phyloP scores from a whole-genome alignment of 1,284 basidiomycete species.

The Sphaerobolus stellatus region DNA sequence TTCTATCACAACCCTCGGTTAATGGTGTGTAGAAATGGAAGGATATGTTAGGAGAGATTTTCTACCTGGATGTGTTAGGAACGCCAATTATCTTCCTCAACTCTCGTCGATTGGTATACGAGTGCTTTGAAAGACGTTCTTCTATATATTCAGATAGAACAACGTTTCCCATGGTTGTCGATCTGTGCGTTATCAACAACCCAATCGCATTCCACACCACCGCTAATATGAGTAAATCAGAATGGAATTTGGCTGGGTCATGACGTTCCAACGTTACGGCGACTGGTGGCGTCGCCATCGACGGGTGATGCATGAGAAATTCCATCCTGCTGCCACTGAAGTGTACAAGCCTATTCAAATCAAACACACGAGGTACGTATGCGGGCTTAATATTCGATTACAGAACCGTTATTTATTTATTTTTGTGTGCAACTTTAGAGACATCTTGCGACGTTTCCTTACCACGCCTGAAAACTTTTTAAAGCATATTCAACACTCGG shows the following conservation, averaged over 20 bases:
- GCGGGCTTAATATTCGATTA: no score
- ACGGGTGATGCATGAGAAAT: slow-evolving; percentile 36
- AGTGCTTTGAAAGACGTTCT: neutral
- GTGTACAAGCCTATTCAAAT: slow-evolving; percentile 32
- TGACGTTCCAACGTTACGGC: no score
- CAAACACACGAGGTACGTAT: slow-evolving; percentile 4
- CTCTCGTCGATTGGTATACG: neutral
- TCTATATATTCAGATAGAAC: neutral
- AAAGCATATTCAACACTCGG: neutral
- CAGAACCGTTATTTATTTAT: no score
- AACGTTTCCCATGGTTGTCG: neutral
- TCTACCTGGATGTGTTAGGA: neutral
- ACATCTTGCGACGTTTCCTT: neutral
- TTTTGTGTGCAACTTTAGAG: neutral
- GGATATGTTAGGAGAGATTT: neutral
- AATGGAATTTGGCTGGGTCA: no score
- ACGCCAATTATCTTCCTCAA: neutral
- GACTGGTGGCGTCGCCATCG: slow-evolving; percentile 41
- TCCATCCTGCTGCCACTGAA: slow-evolving; percentile 23
- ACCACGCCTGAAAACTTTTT: neutral
- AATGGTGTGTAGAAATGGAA: neutral
- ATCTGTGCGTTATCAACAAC: no score
- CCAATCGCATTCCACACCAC: no score
- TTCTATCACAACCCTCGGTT: neutral
- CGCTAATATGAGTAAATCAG: no score